These are phyloP conservation scores for Stagonosporopsis chrysanthemi DNA, from an alignment of 2,329 filamentous ascomycete genomes.

Conservation along the genomic window DNA sequence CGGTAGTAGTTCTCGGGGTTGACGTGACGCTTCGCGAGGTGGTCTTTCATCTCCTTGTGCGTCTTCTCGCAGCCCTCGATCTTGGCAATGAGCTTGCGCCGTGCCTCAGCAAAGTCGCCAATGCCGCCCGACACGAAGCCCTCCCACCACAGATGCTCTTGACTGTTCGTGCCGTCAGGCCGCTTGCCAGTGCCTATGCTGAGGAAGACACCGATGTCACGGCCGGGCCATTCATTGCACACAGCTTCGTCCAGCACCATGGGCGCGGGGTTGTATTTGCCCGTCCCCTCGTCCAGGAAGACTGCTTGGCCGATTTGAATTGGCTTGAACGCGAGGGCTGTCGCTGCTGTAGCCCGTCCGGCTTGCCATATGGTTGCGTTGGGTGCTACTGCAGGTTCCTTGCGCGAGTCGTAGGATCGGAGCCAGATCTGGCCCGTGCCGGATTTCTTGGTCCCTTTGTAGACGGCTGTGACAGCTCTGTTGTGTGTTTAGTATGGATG, in stretches of 20 bases:
- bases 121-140: slow-evolving; percentile 75
- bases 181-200: slow-evolving; percentile 94
- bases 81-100: slow-evolving; percentile 82
- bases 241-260: slow-evolving; percentile 88
- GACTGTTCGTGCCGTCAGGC: slow-evolving; percentile 72
- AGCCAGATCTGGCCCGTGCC: slow-evolving; percentile 72
- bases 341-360: slow-evolving; percentile 90
- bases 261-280: slow-evolving; percentile 90
- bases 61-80: slow-evolving; percentile 95
- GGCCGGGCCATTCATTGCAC: slow-evolving; percentile 92
- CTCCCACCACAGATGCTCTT: slow-evolving; percentile 86
- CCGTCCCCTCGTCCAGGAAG: slow-evolving; percentile 91
- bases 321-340: slow-evolving; percentile 92
- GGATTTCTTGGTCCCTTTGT: slow-evolving; percentile 78
- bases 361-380: slow-evolving; percentile 98
- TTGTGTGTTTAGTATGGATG: slow-evolving; percentile 28
- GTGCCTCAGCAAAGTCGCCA: slow-evolving; percentile 90
- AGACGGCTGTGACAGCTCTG: slow-evolving; percentile 89
- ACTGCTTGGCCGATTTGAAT: slow-evolving; percentile 91
- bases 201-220: slow-evolving; percentile 90
- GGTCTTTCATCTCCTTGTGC: slow-evolving; percentile 85
- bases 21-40: slow-evolving; percentile 78
- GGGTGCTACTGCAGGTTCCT: slow-evolving; percentile 87
- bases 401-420: slow-evolving; percentile 93
- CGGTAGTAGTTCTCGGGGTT: slow-evolving; percentile 92